These are phyloP conservation scores for Metarhizium anisopliae DNA, from an alignment of 2,329 filamentous ascomycete species.

Conservation along the genomic window DNA sequence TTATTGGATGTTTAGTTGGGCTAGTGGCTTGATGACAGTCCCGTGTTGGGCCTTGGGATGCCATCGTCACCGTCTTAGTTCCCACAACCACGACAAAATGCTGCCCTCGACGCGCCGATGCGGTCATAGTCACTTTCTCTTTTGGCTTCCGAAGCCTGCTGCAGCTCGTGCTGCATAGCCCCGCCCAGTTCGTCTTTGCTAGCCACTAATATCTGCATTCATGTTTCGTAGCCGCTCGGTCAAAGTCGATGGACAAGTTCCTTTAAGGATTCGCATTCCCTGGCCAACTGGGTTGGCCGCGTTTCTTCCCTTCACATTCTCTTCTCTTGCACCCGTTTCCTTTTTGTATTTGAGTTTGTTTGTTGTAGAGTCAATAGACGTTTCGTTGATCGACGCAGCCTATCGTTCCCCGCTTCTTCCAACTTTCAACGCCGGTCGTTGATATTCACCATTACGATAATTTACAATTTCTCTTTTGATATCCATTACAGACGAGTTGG, in stretches of 20 bases:
- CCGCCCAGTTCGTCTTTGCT: conserved; percentile 10
- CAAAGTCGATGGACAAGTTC: conserved; percentile 8
- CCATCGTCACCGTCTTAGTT: background rate
- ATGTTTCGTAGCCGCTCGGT: conserved; percentile 17
- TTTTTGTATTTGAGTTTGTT: conserved; percentile 12
- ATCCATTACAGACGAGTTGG: background rate
- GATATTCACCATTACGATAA: conserved; percentile 11
- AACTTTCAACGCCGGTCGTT: conserved; percentile 28
- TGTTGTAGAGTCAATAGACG: conserved; percentile 21
- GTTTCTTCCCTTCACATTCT: conserved; percentile 22
- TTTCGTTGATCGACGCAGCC: conserved; percentile 37
- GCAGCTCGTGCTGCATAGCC: conserved; percentile 6
- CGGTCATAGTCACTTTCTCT: conserved; percentile 1
- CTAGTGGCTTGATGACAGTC: background rate
- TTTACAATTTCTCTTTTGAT: background rate
- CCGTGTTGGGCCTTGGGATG: background rate
- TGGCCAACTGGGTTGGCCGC: conserved; percentile 13
- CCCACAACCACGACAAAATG: background rate
- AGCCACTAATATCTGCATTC: conserved; percentile 17
- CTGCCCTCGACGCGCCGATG: background rate
- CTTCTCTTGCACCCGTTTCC: conserved; percentile 23
- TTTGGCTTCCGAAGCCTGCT: conserved; percentile 1
- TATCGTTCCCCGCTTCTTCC: conserved; percentile 24
- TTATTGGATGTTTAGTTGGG: conserved; percentile 22
- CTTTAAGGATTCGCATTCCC: conserved; percentile 21